Evolutionary conservation across 2,329 filamentous ascomycete genomes (phyloP), one percentile per base, ranked within the genome.

Genomic region (Calonectria hongkongensis): DNA sequence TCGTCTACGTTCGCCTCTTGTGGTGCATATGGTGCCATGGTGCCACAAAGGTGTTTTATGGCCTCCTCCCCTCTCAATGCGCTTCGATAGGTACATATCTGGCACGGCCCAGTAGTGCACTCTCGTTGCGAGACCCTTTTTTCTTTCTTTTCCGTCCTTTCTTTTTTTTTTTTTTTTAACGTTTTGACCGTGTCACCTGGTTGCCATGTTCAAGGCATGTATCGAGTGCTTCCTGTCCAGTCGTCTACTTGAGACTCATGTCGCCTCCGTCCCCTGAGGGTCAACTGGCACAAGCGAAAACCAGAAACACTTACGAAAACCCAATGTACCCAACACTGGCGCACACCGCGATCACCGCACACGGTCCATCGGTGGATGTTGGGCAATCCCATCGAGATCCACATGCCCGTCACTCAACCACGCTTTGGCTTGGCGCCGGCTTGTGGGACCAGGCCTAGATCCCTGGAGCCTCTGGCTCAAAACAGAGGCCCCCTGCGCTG

Each of bases 341-440:
- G 68, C 70, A 77, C 72, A 75, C 72, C 76, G 65, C 47, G 75
- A 76, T 79, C 78, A 78, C 68, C 78, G 74, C 74, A 74, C 74
- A 78, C 68, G 76, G 76, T 73, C 74, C 71, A 67, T 70, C 27
- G 39, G 60, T 72, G 56, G 71, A 72, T 66, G 70, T 72, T 77
- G 63, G 75, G 66, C 69, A 79, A 78, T 77, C 75, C 51, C 75
- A 76, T 79, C 71, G 74, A 78, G 76, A 78, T 75, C 76, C 78
- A 79, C 78, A 75, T 75, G 71, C 63, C 78, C 71, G 64, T 75
- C 75, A 73, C 69, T 71, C 66, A 73, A 75, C 76, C 74, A 75
- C 66, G 70, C 72, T 66, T 73, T 73, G 74, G 62, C 72, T 74
- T 70, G 73, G 72, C 68, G 76, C 75, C 77, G 74, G 73, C 71